phyloP scores from a whole-genome alignment of 78 protist species.

The Guillardia theta region DNA sequence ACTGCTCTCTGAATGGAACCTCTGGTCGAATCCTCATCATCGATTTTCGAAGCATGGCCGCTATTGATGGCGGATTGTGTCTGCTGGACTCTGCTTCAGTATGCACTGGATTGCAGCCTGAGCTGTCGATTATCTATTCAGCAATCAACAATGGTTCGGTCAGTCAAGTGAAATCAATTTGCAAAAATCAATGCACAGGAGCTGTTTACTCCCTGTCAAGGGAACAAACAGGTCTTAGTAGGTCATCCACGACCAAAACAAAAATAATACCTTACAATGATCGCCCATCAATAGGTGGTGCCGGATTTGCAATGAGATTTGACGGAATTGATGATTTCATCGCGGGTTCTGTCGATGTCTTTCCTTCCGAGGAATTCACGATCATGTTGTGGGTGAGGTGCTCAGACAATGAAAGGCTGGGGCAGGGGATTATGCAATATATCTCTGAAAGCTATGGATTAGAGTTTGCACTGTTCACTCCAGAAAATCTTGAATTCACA shows the following conservation, averaged over 20 bases:
- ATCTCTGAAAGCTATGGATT: neutral
- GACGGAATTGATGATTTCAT: slow-evolving; percentile 9
- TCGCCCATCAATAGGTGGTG: neutral
- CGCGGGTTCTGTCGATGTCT: neutral
- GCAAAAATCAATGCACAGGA: neutral
- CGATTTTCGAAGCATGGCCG: neutral
- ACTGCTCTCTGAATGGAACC: no score
- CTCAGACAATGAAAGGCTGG: neutral
- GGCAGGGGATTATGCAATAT: neutral
- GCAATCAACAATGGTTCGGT: neutral
- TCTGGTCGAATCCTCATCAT: neutral
- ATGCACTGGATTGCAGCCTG: neutral
- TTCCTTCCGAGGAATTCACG: neutral
- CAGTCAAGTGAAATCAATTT: no score
- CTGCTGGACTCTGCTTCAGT: neutral
- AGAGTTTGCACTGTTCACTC: neutral
- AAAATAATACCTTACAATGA: neutral
- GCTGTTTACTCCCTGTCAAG: neutral
- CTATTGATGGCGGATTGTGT: neutral
- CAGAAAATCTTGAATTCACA: neutral
- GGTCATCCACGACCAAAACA: neutral
- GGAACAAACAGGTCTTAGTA: neutral
- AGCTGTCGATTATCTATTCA: no score
- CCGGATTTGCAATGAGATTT: neutral
- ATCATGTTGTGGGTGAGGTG: slow-evolving; percentile 29